Evolutionary conservation across 108 stramenopile species (phyloP).

Genomic region (Thalassiosira profunda): DNA sequence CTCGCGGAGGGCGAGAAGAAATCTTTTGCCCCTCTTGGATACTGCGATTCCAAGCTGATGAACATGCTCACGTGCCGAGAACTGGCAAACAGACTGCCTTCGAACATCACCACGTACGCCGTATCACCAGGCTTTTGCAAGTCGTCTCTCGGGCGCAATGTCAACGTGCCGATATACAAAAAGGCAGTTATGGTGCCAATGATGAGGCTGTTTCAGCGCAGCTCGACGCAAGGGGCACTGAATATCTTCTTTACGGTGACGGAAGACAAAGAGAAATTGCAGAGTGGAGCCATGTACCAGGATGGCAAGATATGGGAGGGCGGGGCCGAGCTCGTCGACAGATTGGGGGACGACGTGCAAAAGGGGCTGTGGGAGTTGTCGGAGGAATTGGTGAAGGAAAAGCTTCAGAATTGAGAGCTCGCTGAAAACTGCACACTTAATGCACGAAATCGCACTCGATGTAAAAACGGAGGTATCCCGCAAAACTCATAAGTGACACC

Average conservation of each 20-base stretch:
- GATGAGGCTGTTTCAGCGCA: slow-evolving; percentile 44
- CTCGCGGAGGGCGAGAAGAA: neutral
- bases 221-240: slow-evolving; percentile 37
- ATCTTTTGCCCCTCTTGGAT: slow-evolving; percentile 38
- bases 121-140: slow-evolving; percentile 50
- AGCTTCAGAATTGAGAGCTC: too few species aligned
- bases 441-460: neutral
- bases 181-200: slow-evolving; percentile 19
- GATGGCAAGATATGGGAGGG: slow-evolving; percentile 45
- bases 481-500: neutral
- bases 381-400: slow-evolving; percentile 34
- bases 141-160: slow-evolving; percentile 33
- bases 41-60: slow-evolving; percentile 59
- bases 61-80: slow-evolving; percentile 43
- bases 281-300: slow-evolving; percentile 44
- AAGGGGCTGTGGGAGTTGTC: slow-evolving; percentile 51
- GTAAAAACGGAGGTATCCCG: neutral
- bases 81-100: slow-evolving; percentile 21
- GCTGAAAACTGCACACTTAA: neutral
- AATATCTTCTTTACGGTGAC: slow-evolving; percentile 39
- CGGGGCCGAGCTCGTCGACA: slow-evolving; percentile 3
- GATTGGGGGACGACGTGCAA: slow-evolving; percentile 23
- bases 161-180: slow-evolving; percentile 18
- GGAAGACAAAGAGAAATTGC: slow-evolving; percentile 26
- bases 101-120: slow-evolving; percentile 42